Base-by-base conservation (phyloP, 306 rosid genomes). In the Albizia julibrissin region DNA sequence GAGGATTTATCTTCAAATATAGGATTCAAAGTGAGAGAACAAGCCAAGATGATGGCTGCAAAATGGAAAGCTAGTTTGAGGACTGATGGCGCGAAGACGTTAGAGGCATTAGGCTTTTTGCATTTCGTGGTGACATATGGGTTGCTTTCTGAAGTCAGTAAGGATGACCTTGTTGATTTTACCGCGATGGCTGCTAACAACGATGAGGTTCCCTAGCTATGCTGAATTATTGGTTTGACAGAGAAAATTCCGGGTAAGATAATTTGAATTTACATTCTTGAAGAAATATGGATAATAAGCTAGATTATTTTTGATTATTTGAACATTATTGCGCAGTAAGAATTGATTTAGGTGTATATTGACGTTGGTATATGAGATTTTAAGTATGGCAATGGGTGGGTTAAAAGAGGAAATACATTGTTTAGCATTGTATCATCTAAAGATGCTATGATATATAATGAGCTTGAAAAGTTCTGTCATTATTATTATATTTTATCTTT, bases 71-170 rank as follows among this genome's bases (percentile, higher is more conserved):
- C 16, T 73, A 83, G 74, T 52, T 67, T 87, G 81, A 24, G 77
- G 31, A 65, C 26, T 69, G 87, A 81, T 74, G 85, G 49, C 19
- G 89, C 39, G 5, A 85, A 77, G 27, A 65, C 79, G 2, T 58
- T 86, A 22, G 92, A 78, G 82, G 90, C 89, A 0, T 84, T 90
- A 84, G 92, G 89, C 43, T 83, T 94, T 79, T 67, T 94, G 79
- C 87, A 87, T 88, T 84, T 94, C 82, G 88, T 91, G 70, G 84
- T 84, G 19, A 88, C 86, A 0, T 94, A 84, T 85, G 91, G 92
- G 44, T 76, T 94, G 88, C 61, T 66, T 66, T 74, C 87, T 1
- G 93, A 87, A 69, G 88, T 88, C 50, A 3, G 86, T 5, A 14
- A 16, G 86, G 93, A 91, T 54, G 97, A 88, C 56, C 91, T 94